Evolutionary conservation across 495 filamentous ascomycete species (phyloP), one percentile per base, ranked within the genome.

Genomic region (Barbatosphaeria neglecta): DNA sequence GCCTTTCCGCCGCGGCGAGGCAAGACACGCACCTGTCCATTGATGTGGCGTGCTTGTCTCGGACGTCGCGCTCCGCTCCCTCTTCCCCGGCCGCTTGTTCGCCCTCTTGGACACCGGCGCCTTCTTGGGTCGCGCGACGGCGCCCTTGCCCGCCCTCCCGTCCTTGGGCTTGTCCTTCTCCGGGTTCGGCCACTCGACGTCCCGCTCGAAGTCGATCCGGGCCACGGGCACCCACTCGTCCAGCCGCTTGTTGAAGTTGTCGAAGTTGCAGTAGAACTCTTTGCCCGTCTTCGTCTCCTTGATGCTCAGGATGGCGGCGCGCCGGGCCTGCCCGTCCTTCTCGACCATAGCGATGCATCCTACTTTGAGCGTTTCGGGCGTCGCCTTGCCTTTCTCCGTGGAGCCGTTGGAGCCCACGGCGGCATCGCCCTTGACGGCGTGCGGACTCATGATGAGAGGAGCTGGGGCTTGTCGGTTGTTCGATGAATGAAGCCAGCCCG

Each of bases 241-340:
- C 16, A 98, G 76, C 70, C 92, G 92, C 60, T 98, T 98, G 70
- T 98, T 98, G 78, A 95, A 98, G 52, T 96, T 93, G 48, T 95
- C 87, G 65, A 97, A 98, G 63, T 98, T 94, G 54, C 95, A 90
- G 60, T 95, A 96, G 59, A 88, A 95, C 45, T 84, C 82, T 41
- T 83, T 81, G 4, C 84, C 80, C 52, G 85, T 87, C 55, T 92
- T 90, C 7, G 84, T 81, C 42, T 84, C 84, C 55, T 82, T 77
- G 37, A 96, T 90, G 22, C 84, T 87, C 11, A 98, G 65, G 47
- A 98, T 96, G 63, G 96, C 92, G 43, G 92, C 92, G 67, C 87
- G 88, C 43, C 92, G 81, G 45, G 83, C 71, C 60, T 89, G 81
- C 40, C 87, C 87, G 64, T 94, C 86, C 49, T 77, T 77, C 37